Percentiles rank a stretch among this genome's conserved stretches.
Conservation (phyloP, 2,329 filamentous ascomycete species). For the Rhynchosporium agropyri region DNA sequence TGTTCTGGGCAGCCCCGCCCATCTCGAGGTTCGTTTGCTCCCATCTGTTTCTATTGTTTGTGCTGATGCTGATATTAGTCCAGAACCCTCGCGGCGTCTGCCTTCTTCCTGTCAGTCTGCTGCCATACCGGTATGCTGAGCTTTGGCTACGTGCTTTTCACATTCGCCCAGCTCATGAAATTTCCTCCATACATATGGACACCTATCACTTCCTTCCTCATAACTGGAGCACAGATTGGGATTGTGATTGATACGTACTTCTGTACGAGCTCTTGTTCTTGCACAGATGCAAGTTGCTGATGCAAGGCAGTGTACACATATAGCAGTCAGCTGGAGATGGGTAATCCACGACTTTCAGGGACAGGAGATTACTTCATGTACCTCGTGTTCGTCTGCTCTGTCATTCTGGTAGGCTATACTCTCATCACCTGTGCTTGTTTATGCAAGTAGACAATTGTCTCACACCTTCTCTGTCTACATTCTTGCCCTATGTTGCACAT, state of each 20-base stretch:
- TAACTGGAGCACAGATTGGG: constrained; percentile 42
- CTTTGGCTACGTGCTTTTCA: constrained; percentile 54
- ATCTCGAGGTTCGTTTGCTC: constrained; percentile 60
- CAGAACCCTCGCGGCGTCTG: constrained; percentile 66
- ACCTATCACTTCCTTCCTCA: constrained; percentile 43
- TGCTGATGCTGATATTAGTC: constrained; percentile 50
- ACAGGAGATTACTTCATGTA: constrained; percentile 70
- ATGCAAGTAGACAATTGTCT: neutral
- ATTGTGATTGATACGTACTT: constrained; percentile 73
- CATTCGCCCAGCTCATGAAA: constrained; percentile 52
- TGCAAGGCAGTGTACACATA: constrained; percentile 62
- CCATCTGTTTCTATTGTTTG: constrained; percentile 24
- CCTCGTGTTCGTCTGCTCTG: constrained; percentile 60
- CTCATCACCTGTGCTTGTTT: constrained; percentile 24
- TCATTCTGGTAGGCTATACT: constrained; percentile 63
- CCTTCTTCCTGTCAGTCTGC: constrained; percentile 60
- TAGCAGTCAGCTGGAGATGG: constrained; percentile 62
- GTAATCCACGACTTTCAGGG: constrained; percentile 60
- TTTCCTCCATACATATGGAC: constrained; percentile 49
- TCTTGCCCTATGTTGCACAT: constrained; percentile 19
- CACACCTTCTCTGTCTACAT: constrained; percentile 11
- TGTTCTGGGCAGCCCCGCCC: constrained; percentile 67
- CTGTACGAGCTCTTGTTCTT: constrained; percentile 47
- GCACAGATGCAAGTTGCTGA: constrained; percentile 22
- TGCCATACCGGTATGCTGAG: constrained; percentile 58